Percentiles rank a stretch among this genome's conserved stretches.
Conservation (phyloP, 2,329 filamentous ascomycete species). For the Thelonectria blattea region DNA sequence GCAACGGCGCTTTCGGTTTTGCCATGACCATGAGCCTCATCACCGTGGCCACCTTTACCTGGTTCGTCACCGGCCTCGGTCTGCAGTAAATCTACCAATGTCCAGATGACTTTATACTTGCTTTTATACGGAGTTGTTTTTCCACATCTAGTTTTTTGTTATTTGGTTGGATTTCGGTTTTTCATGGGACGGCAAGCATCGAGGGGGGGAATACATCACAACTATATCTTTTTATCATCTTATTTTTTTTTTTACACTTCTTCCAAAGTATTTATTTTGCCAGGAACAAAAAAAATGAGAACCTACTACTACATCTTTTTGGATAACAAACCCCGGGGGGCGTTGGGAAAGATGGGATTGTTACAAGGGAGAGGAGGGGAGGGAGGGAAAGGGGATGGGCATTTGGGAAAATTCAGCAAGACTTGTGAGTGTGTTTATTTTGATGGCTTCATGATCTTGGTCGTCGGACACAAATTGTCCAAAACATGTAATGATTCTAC, state of each 20-base stretch:
- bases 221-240: slow-evolving; percentile 14
- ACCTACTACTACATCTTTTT: slow-evolving; percentile 8
- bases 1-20: slow-evolving; percentile 56
- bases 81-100: slow-evolving; percentile 35
- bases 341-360: slow-evolving; percentile 27
- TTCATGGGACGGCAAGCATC: slow-evolving; percentile 33
- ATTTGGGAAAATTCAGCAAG: slow-evolving; percentile 6
- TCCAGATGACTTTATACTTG: neutral
- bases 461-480: slow-evolving; percentile 13
- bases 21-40: slow-evolving; percentile 60
- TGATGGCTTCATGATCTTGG: slow-evolving; percentile 34
- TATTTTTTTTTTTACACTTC: slow-evolving; percentile 17
- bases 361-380: slow-evolving; percentile 20
- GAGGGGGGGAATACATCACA: slow-evolving; percentile 19
- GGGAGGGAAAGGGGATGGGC: slow-evolving; percentile 15
- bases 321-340: slow-evolving; percentile 22
- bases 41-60: slow-evolving; percentile 67
- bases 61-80: slow-evolving; percentile 64
- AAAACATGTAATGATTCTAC: slow-evolving; percentile 35
- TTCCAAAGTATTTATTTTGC: slow-evolving; percentile 17
- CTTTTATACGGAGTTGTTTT: slow-evolving; percentile 3
- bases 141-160: slow-evolving; percentile 25
- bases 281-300: slow-evolving; percentile 29
- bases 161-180: slow-evolving; percentile 4
- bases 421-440: slow-evolving; percentile 3